Evolutionary conservation across 208 protist genomes (phyloP).

Genomic region (Wallacemonas sp.): DNA sequence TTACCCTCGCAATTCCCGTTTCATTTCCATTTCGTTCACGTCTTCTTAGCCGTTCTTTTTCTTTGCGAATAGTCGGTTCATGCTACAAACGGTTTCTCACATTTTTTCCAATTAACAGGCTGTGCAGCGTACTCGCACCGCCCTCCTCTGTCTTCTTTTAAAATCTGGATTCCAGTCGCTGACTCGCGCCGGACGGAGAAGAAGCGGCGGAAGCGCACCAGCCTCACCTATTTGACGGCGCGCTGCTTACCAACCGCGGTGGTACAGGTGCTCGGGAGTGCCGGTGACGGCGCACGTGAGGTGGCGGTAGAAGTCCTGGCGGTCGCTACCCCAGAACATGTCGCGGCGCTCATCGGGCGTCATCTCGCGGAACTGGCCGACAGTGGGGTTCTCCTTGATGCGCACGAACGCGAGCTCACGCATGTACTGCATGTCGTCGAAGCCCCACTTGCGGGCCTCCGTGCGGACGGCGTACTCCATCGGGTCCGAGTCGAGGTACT

Average conservation of each 20-base stretch:
- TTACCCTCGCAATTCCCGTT: too few species aligned
- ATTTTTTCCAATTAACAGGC: too few species aligned
- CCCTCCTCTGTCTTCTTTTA: too few species aligned
- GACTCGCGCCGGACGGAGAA: neutral
- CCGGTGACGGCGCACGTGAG: conserved; percentile 73
- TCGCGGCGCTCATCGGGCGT: conserved; percentile 79
- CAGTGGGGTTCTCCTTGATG: conserved; percentile 86
- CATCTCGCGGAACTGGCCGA: conserved; percentile 86
- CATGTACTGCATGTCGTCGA: conserved; percentile 88
- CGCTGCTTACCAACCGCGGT: conserved; percentile 73
- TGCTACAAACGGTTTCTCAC: too few species aligned
- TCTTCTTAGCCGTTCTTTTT: neutral
- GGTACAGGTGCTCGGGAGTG: conserved; percentile 85
- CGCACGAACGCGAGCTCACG: conserved; percentile 88
- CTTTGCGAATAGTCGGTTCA: neutral
- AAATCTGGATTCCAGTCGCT: too few species aligned
- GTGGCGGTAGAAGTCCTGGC: conserved; percentile 87
- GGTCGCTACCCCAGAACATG: conserved; percentile 86
- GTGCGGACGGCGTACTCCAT: conserved; percentile 86
- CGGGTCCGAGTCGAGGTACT: conserved; percentile 84
- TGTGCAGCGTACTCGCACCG: neutral
- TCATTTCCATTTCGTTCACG: neutral
- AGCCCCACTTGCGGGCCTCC: conserved; percentile 86
- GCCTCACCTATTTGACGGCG: neutral
- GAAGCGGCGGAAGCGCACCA: neutral